Conservation (phyloP, 805 yeast genomes). For the Metschnikowia bowlesiae region DNA sequence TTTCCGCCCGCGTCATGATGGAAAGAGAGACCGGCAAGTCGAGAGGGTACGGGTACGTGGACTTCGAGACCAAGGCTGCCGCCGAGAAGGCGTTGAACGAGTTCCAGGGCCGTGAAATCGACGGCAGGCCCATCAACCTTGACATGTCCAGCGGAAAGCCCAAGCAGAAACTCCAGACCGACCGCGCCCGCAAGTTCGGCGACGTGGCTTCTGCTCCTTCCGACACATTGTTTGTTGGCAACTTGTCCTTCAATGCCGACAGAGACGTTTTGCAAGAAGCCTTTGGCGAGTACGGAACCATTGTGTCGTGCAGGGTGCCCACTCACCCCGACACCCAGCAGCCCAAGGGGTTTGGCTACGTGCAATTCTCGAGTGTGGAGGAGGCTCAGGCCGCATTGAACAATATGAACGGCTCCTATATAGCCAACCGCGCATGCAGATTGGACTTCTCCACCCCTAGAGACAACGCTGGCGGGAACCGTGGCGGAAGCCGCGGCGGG, state of each 20-base stretch:
- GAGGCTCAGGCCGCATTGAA: conserved; percentile 88
- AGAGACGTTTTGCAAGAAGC: conserved; percentile 71
- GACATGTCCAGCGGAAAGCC: conserved; percentile 89
- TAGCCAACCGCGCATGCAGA: conserved; percentile 91
- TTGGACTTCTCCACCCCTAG: conserved; percentile 93
- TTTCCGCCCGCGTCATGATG: conserved; percentile 85
- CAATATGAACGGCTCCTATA: conserved; percentile 81
- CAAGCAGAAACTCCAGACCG: conserved; percentile 51
- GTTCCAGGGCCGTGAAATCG: conserved; percentile 90
- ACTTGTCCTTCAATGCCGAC: conserved; percentile 85
- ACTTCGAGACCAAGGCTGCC: conserved; percentile 67
- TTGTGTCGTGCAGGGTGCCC: conserved; percentile 89
- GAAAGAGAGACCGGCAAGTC: conserved; percentile 92
- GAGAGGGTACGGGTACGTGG: conserved; percentile 97
- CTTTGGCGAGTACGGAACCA: conserved; percentile 76
- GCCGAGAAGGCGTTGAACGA: conserved; percentile 86
- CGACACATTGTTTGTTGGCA: conserved; percentile 94
- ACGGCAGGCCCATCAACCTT: conserved; percentile 93
- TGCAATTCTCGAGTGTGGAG: conserved; percentile 80
- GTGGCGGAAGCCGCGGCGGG: conserved; percentile 18
- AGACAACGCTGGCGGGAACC: conserved; percentile 33
- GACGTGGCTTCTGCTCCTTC: conserved; percentile 90
- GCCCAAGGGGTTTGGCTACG: conserved; percentile 99
- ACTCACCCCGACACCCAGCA: conserved; percentile 98
- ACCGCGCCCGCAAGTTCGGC: conserved; percentile 87